Evolutionary conservation across 352 stramenopile genomes (phyloP).

Genomic region (Phytophthora sansomeana): DNA sequence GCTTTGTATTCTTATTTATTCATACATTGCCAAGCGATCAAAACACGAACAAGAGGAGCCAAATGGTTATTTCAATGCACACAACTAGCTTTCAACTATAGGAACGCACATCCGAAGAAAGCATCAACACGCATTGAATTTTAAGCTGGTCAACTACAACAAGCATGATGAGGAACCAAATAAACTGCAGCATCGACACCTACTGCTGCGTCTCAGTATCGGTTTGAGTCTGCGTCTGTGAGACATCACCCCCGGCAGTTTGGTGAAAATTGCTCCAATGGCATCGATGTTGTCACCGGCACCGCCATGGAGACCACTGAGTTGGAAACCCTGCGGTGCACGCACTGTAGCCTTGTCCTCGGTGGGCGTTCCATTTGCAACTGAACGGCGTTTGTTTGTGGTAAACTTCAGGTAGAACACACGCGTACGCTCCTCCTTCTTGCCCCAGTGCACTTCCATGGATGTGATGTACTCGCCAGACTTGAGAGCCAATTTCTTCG

Average conservation of each 20-base stretch:
- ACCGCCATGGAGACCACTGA: conserved; percentile 62
- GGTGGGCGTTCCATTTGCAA: conserved; percentile 40
- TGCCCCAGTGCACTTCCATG: conserved; percentile 51
- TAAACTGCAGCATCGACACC: not conserved
- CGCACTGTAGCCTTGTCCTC: conserved; percentile 39
- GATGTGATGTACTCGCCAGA: conserved; percentile 54
- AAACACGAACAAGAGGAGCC: too few relatives aligned
- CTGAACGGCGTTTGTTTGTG: conserved; percentile 40
- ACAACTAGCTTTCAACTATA: too few relatives aligned
- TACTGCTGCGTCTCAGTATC: conserved; percentile 20
- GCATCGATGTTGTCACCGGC: conserved; percentile 41
- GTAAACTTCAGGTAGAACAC: conserved; percentile 54
- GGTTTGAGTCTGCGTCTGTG: conserved; percentile 15
- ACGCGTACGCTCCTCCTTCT: conserved; percentile 43
- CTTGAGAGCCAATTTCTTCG: conserved; percentile 42
- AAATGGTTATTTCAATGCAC: too few relatives aligned
- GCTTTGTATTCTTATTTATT: too few relatives aligned
- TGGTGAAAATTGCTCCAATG: conserved; percentile 42
- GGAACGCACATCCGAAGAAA: too few relatives aligned
- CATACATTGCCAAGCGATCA: too few relatives aligned
- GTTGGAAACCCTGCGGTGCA: conserved; percentile 53
- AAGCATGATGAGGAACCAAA: too few relatives aligned
- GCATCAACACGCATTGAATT: not conserved
- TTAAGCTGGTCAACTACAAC: not conserved
- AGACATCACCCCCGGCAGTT: conserved; percentile 2